Evolutionary conservation across 257 asterid species (phyloP), one percentile per base, ranked within the genome.

Genomic region (Rehmannia glutinosa): DNA sequence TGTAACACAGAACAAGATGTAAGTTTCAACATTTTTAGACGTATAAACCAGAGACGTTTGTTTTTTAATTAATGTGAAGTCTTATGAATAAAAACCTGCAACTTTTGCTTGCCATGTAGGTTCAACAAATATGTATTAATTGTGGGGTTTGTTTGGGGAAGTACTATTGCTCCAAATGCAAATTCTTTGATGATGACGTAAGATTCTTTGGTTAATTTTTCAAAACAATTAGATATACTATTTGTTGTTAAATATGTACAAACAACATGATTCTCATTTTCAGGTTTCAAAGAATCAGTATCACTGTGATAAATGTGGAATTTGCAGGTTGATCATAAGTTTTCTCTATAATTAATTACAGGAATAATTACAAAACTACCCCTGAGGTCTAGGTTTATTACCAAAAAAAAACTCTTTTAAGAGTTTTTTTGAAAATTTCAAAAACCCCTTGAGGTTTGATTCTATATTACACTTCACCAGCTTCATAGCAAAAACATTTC

Each of bases 291-390:
- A 86, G 87, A 74, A 80, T 71, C 90, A 86, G 51, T 86, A 81
- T 46, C 90, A 86, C 78, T 86, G 93, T 59, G 87, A 86, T 19
- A 62, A 76, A 75, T 86, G 93, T 67, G 90, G 87, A 83, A 86
- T 86, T 66, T 86, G 93, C 87, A 81, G 92, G 92, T 83, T 55
- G 35, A 61, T n/a, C n/a, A n/a, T 11, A 64, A 52, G 13, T 16
- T 49, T 23, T 27, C 43, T 6, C 5, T 4, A 10, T 23, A 2
- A 43, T 42, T n/a, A 1, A 15, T 62, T 62, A n/a, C n/a, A n/a
- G n/a, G n/a, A n/a, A n/a, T n/a, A n/a, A n/a, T n/a, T n/a, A n/a
- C n/a, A n/a, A n/a, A n/a, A n/a, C n/a, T n/a, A n/a, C n/a, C n/a
- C n/a, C n/a, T n/a, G n/a, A n/a, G n/a, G n/a, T n/a, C n/a, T n/a